Evolutionary conservation across 2,329 filamentous ascomycete species (phyloP).

Genomic region (Albifimbria verrucaria): DNA sequence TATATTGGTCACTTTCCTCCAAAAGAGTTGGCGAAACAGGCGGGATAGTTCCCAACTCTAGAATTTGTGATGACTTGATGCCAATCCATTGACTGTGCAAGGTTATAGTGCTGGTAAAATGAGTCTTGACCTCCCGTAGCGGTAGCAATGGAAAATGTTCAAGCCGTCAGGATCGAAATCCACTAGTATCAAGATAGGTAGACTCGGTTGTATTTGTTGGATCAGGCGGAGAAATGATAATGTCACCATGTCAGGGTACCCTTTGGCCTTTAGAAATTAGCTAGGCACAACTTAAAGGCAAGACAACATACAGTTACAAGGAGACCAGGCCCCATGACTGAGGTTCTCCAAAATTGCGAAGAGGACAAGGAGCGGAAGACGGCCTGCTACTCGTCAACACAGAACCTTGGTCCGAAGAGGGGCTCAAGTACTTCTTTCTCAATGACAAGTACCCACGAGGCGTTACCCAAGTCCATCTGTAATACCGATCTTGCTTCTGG

Average conservation of each 20-base stretch:
- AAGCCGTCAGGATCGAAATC: constrained; percentile 78
- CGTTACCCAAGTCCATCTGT: constrained; percentile 42
- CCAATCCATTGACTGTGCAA: constrained; percentile 64
- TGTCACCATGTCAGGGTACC: constrained; percentile 74
- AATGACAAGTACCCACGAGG: constrained; percentile 67
- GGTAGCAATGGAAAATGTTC: constrained; percentile 71
- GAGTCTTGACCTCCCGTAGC: constrained; percentile 57
- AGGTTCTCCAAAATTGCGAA: constrained; percentile 50
- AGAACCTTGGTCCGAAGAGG: accelerated
- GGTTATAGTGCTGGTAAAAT: constrained; percentile 30
- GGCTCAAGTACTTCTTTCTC: constrained; percentile 65
- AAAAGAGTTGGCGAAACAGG: not conserved
- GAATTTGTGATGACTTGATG: constrained; percentile 42
- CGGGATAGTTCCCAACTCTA: constrained; percentile 7
- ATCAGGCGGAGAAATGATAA: constrained; percentile 60
- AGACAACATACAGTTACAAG: constrained; percentile 27
- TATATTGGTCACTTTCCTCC: not conserved
- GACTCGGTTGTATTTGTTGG: constrained; percentile 38
- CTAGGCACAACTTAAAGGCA: no score
- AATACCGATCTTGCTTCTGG: constrained; percentile 50
- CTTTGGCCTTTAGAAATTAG: constrained; percentile 82
- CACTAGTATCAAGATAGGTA: constrained; percentile 62
- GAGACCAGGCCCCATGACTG: constrained; percentile 53
- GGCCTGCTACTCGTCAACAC: constrained; percentile 47
- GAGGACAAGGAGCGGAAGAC: constrained; percentile 66